Conservation (phyloP, 192 early-diverging fungal genomes). For the Coemansia sp. region DNA sequence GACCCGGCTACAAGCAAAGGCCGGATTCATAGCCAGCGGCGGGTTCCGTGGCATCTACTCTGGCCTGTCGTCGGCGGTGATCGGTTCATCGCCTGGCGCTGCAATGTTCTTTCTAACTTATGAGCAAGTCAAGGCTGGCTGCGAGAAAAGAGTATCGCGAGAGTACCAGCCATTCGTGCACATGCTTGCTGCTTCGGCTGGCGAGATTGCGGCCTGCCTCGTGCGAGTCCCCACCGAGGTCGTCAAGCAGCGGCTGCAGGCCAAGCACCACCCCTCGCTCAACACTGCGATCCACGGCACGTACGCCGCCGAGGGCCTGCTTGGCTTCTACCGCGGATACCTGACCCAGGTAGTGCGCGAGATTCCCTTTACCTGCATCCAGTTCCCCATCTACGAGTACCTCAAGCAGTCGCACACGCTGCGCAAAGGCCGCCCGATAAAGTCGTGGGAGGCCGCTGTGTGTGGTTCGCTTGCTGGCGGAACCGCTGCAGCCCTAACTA, state of each 20-base stretch:
- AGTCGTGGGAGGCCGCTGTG: constrained; percentile 81
- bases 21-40: constrained; percentile 80
- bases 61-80: constrained; percentile 84
- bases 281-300: constrained; percentile 64
- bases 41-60: constrained; percentile 89
- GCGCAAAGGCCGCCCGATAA: constrained; percentile 50
- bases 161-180: constrained; percentile 68
- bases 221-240: constrained; percentile 95
- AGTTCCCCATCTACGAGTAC: constrained; percentile 93
- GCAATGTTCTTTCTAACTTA: constrained; percentile 92
- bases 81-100: constrained; percentile 89
- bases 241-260: constrained; percentile 94
- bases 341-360: constrained; percentile 90
- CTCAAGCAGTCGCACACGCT: constrained; percentile 65
- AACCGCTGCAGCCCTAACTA: constrained; percentile 84
- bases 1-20: constrained; percentile 85
- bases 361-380: constrained; percentile 95
- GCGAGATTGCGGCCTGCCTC: constrained; percentile 89
- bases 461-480: constrained; percentile 89
- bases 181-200: constrained; percentile 85
- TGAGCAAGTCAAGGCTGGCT: constrained; percentile 69
- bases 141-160: constrained; percentile 10
- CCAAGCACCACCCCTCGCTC: constrained; percentile 69
- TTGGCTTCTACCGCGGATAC: constrained; percentile 92
- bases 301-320: constrained; percentile 64